Evolutionary conservation across 2,329 filamentous ascomycete genomes (phyloP).

Genomic region (Metarhizium brunneum): DNA sequence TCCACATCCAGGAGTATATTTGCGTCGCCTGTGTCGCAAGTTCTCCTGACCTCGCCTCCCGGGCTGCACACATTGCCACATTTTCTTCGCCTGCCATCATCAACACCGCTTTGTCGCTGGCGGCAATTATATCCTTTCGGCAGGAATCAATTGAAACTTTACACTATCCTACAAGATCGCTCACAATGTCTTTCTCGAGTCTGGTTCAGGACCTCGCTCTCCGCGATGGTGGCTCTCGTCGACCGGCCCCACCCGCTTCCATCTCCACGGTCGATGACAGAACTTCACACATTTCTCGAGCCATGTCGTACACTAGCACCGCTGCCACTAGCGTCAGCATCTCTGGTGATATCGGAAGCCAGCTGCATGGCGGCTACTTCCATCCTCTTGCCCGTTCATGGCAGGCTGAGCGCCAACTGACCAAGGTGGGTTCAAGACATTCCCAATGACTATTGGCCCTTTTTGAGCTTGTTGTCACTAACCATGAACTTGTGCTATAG

Average conservation of each 20-base stretch:
- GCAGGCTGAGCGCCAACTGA: conserved; percentile 78
- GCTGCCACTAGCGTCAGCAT: conserved; percentile 61
- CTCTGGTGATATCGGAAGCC: conserved; percentile 67
- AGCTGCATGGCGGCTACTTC: conserved; percentile 74
- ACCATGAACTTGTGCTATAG: conserved; percentile 32
- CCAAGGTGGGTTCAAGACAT: conserved; percentile 48
- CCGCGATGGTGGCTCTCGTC: conserved; percentile 41
- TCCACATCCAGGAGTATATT: neutral
- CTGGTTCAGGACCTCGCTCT: conserved; percentile 56
- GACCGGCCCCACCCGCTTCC: conserved; percentile 34
- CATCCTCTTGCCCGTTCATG: conserved; percentile 71
- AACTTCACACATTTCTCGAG: conserved; percentile 51
- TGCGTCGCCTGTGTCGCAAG: conserved; percentile 2
- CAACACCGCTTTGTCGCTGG: neutral
- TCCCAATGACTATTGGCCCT: too few relatives aligned
- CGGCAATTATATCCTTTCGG: neutral
- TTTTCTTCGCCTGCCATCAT: neutral
- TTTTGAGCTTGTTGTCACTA: neutral
- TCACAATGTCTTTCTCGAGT: conserved; percentile 56
- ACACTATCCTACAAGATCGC: neutral
- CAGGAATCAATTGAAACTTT: neutral
- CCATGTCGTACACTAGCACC: conserved; percentile 58
- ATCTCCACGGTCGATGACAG: conserved; percentile 51
- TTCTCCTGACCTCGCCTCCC: neutral
- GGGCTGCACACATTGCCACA: neutral